Evolutionary conservation across 495 filamentous ascomycete species (phyloP), one percentile per base, ranked within the genome.

Genomic region (Penicillium canariense): DNA sequence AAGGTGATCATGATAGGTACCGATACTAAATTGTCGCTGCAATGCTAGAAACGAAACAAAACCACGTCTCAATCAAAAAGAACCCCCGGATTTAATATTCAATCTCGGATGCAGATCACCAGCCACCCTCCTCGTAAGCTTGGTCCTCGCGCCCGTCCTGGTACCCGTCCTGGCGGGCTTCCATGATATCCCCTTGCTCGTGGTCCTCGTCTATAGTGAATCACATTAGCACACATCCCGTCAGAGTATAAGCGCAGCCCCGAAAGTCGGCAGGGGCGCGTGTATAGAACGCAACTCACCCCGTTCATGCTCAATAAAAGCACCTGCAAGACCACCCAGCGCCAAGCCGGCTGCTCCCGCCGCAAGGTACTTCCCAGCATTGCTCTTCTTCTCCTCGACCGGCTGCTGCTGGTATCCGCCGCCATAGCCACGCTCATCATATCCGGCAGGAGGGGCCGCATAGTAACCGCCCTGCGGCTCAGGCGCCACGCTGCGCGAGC

Each of bases 341-440:
- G 80, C 84, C 38, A 84, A 56, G 45, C 81, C 84, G 31, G 75
- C 80, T 2, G 76, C 80, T 14, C 75, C 82, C 20, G 70, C 77
- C 31, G 75, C 69, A 2, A 83, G 32, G 47, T 80, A 68, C 47
- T 75, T 75, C 36, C 73, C 71, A 31, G 57, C 52, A 32, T 69
- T 61, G 15, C 44, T 45, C 64, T 78, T 75, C 55, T 77, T 70
- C 62, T 82, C 72, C 47, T 74, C 40, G 20, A 35, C 43, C 47
- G 69, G 54, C 22, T 69, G 59, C 32, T 72, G 54, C 35, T 63
- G 38, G 22, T 59, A 56, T n/a, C 65, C 55, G 26, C 58, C 38
- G 22, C 48, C 50, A 31, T 54, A 53, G 20, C 47, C 49, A 27
- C 53, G 59, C 12, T 31, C 15, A 30, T 54, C 58, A 25, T 61